These are phyloP conservation scores for Exidia glandulosa DNA, from an alignment of 768 basidiomycete species.

Conservation along the genomic window DNA sequence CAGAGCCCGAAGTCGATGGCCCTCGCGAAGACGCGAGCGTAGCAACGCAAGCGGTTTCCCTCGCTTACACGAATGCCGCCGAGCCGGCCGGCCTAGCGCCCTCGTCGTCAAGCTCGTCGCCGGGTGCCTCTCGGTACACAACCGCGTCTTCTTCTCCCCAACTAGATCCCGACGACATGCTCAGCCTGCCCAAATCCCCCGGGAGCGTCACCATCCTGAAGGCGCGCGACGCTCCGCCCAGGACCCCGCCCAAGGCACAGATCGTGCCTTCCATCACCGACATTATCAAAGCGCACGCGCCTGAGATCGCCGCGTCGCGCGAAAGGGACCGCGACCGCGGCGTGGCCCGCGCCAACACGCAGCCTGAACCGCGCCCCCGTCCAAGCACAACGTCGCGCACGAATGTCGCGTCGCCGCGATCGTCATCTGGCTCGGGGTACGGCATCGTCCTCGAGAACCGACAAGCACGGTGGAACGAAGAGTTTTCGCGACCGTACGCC, in stretches of 20 bases:
- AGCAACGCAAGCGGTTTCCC: too few species aligned
- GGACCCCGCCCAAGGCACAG: not conserved
- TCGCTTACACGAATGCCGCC: not conserved
- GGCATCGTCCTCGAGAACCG: not conserved
- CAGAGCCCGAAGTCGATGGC: too few species aligned
- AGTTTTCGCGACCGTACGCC: not conserved
- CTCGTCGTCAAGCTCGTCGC: not conserved
- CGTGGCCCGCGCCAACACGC: not conserved
- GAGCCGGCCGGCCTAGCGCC: not conserved
- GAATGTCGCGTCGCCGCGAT: not conserved
- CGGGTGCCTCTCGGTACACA: not conserved
- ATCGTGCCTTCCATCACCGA: slow-evolving; percentile 76
- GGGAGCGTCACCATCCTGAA: not conserved
- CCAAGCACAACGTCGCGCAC: not conserved
- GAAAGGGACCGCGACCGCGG: not conserved
- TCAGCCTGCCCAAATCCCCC: not conserved
- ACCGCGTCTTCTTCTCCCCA: slow-evolving; percentile 13
- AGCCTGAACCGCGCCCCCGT: not conserved
- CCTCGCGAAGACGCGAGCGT: too few species aligned
- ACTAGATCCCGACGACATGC: not conserved
- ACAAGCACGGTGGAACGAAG: not conserved
- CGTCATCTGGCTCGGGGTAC: not conserved
- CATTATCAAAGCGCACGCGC: slow-evolving; percentile 72
- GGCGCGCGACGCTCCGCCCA: not conserved
- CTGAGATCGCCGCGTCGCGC: slow-evolving; percentile 15